Evolutionary conservation across 495 filamentous ascomycete species (phyloP).

Genomic region (Talaromyces liani): DNA sequence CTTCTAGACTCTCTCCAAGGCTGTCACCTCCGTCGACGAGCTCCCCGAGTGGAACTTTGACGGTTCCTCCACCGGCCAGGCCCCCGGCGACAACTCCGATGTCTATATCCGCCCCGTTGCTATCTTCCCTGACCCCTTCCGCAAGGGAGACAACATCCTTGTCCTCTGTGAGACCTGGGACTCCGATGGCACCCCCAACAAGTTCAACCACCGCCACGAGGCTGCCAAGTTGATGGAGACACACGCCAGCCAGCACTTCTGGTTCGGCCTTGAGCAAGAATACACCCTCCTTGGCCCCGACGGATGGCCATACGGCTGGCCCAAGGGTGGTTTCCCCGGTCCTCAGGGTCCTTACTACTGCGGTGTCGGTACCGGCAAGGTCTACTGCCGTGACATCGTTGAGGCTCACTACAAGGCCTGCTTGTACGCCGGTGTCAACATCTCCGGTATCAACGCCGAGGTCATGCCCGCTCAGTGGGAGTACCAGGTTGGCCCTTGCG

Average conservation of each 20-base stretch:
- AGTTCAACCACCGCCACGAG: constrained; percentile 95
- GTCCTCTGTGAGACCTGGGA: constrained; percentile 97
- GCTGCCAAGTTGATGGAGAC: constrained; percentile 82
- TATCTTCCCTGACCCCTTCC: constrained; percentile 91
- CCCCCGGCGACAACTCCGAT: constrained; percentile 93
- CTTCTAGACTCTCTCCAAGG: constrained; percentile 67
- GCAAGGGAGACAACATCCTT: constrained; percentile 75
- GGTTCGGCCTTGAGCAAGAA: constrained; percentile 99
- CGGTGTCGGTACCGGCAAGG: constrained; percentile 94
- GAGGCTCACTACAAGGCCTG: constrained; percentile 98
- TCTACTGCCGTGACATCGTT: constrained; percentile 96
- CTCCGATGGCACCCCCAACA: constrained; percentile 92
- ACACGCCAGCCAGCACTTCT: constrained; percentile 74
- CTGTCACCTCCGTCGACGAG: constrained; percentile 58
- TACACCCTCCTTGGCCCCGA: constrained; percentile 85
- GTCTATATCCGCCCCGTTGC: constrained; percentile 92
- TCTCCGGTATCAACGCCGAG: constrained; percentile 98
- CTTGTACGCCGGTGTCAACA: constrained; percentile 82
- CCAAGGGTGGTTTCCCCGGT: constrained; percentile 90
- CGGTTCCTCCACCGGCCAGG: constrained; percentile 90
- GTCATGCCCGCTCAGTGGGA: constrained; percentile 99
- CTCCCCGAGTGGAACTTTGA: constrained; percentile 99
- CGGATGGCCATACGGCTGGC: constrained; percentile 91
- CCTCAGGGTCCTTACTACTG: constrained; percentile 99
- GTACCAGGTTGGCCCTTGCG: constrained; percentile 95